Base-by-base conservation (phyloP, 192 early-diverging fungal species). In the Globomyces pollinis-pini region DNA sequence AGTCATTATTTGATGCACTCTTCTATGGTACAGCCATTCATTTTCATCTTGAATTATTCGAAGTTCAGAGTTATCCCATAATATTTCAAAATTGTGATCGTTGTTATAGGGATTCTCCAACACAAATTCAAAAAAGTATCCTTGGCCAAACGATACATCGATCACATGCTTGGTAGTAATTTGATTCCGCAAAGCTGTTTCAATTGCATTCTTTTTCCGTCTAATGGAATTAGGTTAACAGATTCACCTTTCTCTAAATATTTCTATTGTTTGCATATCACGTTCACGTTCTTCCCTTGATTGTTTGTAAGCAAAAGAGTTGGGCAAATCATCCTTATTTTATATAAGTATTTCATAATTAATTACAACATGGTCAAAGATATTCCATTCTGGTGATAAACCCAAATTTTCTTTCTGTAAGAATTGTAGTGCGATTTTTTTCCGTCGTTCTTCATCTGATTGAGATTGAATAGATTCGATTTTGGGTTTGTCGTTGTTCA, bases 41-140 rank as follows among this genome's bases (percentile, higher is more conserved):
- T 16, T 38, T 12, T 13, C 51, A 26, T 16, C 12, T 0, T 42
- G 9, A 13, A 65, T 47, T 2, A 38, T 51, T 60, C 77, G 49
- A 15, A 79, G 44, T 28, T 75, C 69, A 0, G 54, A 47, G 41
- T 74, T 68, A n/a, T 64, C 50, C 77, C 77, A 79, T 3, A 13
- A 11, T n/a, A 76, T 69, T 21, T 57, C 61, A 32, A 80, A 78
- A 16, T 36, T 64, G 15, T 65, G 58, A 13, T 78, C 66, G 18
- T 39, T 39, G 24, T 57, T 63, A 54, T 73, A 77, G 20, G 74
- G 74, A 47, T 80, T 80, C 23, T 43, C 50, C 29, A 77, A 45
- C 2, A 62, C 3, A 32, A 64, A 77, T 35, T 79, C 71, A 44
- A 77, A 61, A 57, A 36, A 77, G 21, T 63, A 42, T 0, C 66